Evolutionary conservation across 345 rosid species (phyloP), one percentile per base, ranked within the genome.

Genomic region (Gossypium herbaceum): DNA sequence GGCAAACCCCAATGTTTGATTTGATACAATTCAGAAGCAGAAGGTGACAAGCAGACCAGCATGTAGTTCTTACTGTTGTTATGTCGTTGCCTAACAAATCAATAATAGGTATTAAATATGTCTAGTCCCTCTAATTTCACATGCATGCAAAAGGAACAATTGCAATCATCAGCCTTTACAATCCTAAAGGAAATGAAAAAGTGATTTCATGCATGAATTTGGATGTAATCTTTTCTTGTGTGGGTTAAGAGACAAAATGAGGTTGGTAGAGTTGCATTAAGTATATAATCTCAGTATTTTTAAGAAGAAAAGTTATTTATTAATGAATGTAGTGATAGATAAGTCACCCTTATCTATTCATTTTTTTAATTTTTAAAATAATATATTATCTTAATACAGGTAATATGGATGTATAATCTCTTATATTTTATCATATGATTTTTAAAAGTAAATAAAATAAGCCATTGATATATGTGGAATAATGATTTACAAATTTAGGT

Each of bases 41-140:
- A 57, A 57, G 29, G 62, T 58, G 62, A 59, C n/a, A 25, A 59
- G 39, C 64, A 60, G 64, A 60, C 41, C 64, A 60, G 39, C 64
- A 6, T 25, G 64, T 60, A 11, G 25, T 29, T 25, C 13, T 60
- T 12, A 13, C 41, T 13, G 64, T 57, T 57, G 64, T 25, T 39
- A 2, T 60, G 64, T 25, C 64, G n/a, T 60, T 12, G 64, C 64
- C 64, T 25, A 25, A 13, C 41, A 39, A 60, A 25, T 12, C 64
- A 60, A 60, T 60, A 60, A 60, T 60, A 7, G n/a, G 13, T 25
- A 25, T 57, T 57, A 24, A 58, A 4, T 24, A 58, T 58, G 63
- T 58, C 7, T 24, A 58, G 13, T 60, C 6, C 41, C n/a, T 60
- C 64, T 60, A 13, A 12, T 12, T 25, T 15, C 64, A 25, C 41